A percentile compares a stretch with the other conserved stretches of the same genome.
Evolutionary conservation across 2,329 filamentous ascomycete genomes (phyloP).

Genomic region (Talaromyces sp.): DNA sequence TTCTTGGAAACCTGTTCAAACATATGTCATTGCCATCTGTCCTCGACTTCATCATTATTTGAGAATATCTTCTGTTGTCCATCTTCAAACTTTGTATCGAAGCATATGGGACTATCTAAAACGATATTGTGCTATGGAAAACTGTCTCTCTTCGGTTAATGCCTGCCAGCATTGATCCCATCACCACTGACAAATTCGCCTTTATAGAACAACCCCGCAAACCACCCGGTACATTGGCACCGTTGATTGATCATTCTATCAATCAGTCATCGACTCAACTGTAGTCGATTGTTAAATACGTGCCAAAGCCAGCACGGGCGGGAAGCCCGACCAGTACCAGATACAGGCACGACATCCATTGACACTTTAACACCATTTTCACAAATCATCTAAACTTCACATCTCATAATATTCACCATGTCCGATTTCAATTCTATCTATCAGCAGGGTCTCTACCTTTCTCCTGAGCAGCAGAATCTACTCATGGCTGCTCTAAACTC

Average conservation of each 20-base stretch:
- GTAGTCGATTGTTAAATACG: not conserved
- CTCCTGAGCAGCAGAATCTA: conserved; percentile 71
- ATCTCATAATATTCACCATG: conserved; percentile 25
- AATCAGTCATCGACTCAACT: not conserved
- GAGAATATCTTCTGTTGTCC: not conserved
- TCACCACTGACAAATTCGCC: not conserved
- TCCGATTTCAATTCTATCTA: conserved; percentile 39
- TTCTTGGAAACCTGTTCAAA: not conserved
- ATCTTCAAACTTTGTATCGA: not conserved
- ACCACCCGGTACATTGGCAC: not conserved
- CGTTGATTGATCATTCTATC: not conserved
- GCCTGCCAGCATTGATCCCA: not conserved
- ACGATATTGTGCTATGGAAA: not conserved
- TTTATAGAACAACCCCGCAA: not conserved
- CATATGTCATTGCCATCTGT: not conserved
- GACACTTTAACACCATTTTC: not conserved
- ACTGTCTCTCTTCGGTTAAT: not conserved
- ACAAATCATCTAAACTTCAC: not conserved
- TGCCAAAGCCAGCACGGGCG: conserved; percentile 29
- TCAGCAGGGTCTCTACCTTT: conserved; percentile 63
- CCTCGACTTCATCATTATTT: not conserved
- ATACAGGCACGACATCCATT: not conserved
- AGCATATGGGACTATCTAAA: too few species aligned
- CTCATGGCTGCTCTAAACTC: conserved; percentile 73
- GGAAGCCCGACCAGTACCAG: conserved; percentile 28